phyloP scores from a whole-genome alignment of 2,329 filamentous ascomycete genomes.

The Coniella vitis region DNA sequence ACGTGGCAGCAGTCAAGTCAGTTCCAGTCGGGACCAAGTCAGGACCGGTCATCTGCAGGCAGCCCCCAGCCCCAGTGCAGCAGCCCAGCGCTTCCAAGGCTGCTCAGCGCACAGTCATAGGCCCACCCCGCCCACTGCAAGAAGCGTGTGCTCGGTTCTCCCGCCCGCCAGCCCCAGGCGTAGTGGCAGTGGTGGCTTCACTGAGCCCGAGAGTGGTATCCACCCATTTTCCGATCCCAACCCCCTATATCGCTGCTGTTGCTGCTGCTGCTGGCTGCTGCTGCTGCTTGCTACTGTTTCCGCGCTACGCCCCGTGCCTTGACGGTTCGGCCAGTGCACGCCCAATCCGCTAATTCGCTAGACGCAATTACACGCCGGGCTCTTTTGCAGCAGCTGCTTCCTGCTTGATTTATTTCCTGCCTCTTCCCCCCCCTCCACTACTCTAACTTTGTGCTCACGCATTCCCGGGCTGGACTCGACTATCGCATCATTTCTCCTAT shows the following conservation, averaged over 20 bases:
- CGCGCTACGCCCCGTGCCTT: constrained; percentile 16
- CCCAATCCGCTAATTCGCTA: constrained; percentile 17
- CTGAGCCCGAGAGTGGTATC: constrained; percentile 9
- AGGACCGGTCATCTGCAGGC: too few species aligned
- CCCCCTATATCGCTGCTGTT: constrained; percentile 15
- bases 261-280: too few species aligned
- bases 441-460: too few species aligned
- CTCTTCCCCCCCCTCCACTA: neutral
- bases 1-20: too few species aligned
- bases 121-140: neutral
- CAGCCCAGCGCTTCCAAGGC: constrained; percentile 12
- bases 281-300: constrained; percentile 10
- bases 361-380: constrained; percentile 14
- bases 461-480: constrained; percentile 17
- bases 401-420: constrained; percentile 9
- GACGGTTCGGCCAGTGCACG: constrained; percentile 17
- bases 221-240: constrained; percentile 15
- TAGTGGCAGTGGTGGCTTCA: neutral
- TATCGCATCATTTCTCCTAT: neutral
- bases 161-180: too few species aligned
- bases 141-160: too few species aligned
- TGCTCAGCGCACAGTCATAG: too few species aligned
- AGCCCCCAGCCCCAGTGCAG: constrained; percentile 9
- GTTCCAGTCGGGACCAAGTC: constrained; percentile 7
- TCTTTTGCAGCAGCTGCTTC: too few species aligned